Base-by-base conservation (phyloP, 164 flowering plant species). In the Buxus sempervirens region DNA sequence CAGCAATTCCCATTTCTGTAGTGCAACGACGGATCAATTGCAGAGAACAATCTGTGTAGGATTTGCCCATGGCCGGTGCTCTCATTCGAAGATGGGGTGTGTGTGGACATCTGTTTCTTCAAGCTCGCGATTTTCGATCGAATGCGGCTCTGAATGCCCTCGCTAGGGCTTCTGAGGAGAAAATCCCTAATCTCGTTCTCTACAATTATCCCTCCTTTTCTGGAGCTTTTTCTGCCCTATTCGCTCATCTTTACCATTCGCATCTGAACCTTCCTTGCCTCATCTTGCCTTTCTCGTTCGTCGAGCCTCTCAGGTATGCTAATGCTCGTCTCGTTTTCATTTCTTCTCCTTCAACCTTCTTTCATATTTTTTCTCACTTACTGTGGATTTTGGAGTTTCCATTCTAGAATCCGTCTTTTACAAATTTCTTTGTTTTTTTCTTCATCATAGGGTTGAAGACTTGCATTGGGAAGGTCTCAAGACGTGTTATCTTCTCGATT, bases 171-270 rank as follows among this genome's bases (percentile, higher is more conserved):
- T 73, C 86, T 0, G 85, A 85, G 62, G 82, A 76, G 6, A 78
- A 59, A 75, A 76, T 73, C 21, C 84, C 88, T 41, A 83, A 84
- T 69, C 26, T 95, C 18, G 83, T 81, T 15, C 83, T 95, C 60
- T 95, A 95, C 89, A 92, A 92, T 72, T 95, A 95, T 74, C 98
- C 99, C 0, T 90, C 97, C 0, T 84, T 89, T 73, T 86, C 97
- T 13, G 98, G 98, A 13, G 91, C 96, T 0, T 86, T 79, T 65
- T 75, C 90, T 0, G 90, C 99, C 60, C 89, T 92, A 45, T 90
- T 87, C 75, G 90, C 98, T 69, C 90, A 73, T 67, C 85, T 90
- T 78, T 92, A 84, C 79, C 96, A 92, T 77, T 73, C 88, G 63
- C 89, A 72, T 53, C 83, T 89, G 77, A 25, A 69, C 42, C 71